These are phyloP conservation scores for Colletotrichum agaves DNA, from an alignment of 2,329 filamentous ascomycete species.

Conservation along the genomic window DNA sequence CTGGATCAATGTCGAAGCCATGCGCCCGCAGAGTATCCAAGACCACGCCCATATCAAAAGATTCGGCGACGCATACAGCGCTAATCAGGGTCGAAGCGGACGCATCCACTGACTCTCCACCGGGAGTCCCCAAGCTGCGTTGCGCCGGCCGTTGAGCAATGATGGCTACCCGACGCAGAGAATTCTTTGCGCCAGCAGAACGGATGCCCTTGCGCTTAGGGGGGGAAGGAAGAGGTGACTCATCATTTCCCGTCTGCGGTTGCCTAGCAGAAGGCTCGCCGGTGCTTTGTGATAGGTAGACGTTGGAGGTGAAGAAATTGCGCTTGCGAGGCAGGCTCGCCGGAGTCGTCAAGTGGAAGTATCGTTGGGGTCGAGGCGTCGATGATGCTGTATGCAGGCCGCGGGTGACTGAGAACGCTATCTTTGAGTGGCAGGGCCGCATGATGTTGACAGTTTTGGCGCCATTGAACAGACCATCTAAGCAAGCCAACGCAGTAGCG, in stretches of 20 bases:
- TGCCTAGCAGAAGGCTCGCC: constrained; percentile 42
- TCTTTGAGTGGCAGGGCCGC: constrained; percentile 29
- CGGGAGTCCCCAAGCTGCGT: constrained; percentile 54
- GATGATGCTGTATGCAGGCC: constrained; percentile 27
- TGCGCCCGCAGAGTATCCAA: constrained; percentile 66
- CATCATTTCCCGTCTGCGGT: constrained; percentile 20
- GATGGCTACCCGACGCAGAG: constrained; percentile 84
- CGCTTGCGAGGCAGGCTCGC: constrained; percentile 63
- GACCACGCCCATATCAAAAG: constrained; percentile 72
- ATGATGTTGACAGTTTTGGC: constrained; percentile 23
- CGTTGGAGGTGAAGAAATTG: constrained; percentile 74
- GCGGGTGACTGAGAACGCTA: constrained; percentile 30
- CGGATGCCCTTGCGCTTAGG: constrained; percentile 60
- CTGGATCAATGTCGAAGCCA: constrained; percentile 71
- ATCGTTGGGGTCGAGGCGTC: constrained; percentile 42
- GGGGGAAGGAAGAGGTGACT: not conserved
- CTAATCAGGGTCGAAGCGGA: constrained; percentile 60
- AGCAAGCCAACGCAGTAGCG: too few species aligned
- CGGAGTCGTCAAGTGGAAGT: constrained; percentile 59
- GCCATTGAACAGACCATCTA: constrained; percentile 20
- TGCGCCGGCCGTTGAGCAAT: constrained; percentile 76
- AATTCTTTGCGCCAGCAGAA: constrained; percentile 69
- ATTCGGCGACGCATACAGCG: constrained; percentile 71
- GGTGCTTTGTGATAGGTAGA: constrained; percentile 58
- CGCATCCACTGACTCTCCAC: constrained; percentile 43